Conservation (phyloP, 345 rosid genomes). For the Zanthoxylum bungeanum region DNA sequence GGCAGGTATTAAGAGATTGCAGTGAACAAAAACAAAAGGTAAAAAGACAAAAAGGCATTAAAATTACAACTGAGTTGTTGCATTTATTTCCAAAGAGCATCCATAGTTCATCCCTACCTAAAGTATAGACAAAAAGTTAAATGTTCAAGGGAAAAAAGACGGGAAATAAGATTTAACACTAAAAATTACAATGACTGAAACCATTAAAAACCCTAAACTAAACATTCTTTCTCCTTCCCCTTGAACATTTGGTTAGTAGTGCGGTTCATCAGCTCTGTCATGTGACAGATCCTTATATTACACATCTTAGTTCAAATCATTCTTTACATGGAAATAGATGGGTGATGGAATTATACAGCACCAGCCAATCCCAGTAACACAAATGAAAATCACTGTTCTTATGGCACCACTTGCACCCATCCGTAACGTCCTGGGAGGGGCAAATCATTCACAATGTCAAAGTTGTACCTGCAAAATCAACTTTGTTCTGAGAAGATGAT, state of each 20-base stretch:
- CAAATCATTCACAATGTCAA: slow-evolving; percentile 57
- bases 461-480: slow-evolving; percentile 66
- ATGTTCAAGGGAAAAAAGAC: not conserved
- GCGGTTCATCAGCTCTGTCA: slow-evolving; percentile 31
- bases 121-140: slow-evolving; percentile 30
- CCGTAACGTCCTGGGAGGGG: slow-evolving; percentile 82
- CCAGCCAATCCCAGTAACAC: slow-evolving; percentile 3
- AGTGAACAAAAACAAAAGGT: not conserved
- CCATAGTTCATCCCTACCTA: too few relatives aligned
- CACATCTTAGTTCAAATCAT: slow-evolving; percentile 30
- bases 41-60: slow-evolving; percentile 8
- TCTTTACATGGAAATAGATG: slow-evolving; percentile 19
- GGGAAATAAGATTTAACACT: slow-evolving; percentile 16
- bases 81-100: slow-evolving; percentile 32
- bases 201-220: slow-evolving; percentile 18
- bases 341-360: not conserved
- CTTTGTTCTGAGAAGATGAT: not conserved
- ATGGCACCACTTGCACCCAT: slow-evolving; percentile 63
- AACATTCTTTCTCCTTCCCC: slow-evolving; percentile 5
- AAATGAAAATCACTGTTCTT: slow-evolving; percentile 6
- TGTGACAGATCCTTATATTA: slow-evolving; percentile 28
- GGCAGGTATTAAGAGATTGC: not conserved
- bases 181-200: slow-evolving; percentile 17
- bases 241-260: slow-evolving; percentile 27
- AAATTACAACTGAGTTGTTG: slow-evolving; percentile 4